phyloP scores from a whole-genome alignment of 495 filamentous ascomycete genomes.

The Xylaria venustula region DNA sequence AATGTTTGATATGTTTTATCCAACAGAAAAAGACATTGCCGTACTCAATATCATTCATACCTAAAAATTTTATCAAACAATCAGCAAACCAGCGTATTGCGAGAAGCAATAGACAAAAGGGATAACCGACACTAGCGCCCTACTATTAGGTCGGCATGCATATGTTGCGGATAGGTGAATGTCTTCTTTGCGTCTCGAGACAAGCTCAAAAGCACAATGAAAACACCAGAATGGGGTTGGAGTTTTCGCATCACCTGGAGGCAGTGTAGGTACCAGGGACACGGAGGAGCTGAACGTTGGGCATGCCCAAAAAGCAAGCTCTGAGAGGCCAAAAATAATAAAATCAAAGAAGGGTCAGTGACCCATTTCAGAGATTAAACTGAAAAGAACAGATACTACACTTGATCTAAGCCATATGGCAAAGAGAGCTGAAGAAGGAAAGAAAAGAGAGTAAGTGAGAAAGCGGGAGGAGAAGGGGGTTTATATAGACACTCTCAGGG shows the following conservation, averaged over 20 bases:
- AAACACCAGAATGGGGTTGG: conserved; percentile 17
- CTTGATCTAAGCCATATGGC: conserved; percentile 76
- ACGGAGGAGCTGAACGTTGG: conserved; percentile 61
- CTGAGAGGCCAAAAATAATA: conserved; percentile 63
- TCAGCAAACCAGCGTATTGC: no score
- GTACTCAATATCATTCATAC: no score
- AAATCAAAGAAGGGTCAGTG: conserved; percentile 60
- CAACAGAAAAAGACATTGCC: no score
- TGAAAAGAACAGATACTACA: conserved; percentile 97
- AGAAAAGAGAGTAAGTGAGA: conserved; percentile 16
- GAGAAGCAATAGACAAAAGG: no score
- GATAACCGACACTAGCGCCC: no score
- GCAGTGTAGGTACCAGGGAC: conserved; percentile 80
- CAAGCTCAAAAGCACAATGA: conserved; percentile 50
- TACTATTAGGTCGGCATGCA: no score
- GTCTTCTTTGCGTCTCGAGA: conserved; percentile 57
- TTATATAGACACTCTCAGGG: conserved; percentile 1
- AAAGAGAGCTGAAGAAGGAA: conserved; percentile 31
- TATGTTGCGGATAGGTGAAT: no score
- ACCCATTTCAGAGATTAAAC: conserved; percentile 65
- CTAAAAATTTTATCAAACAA: no score
- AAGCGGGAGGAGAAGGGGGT: conserved; percentile 10
- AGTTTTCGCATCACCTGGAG: conserved; percentile 67
- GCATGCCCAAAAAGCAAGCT: conserved; percentile 65
- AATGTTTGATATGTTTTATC: no score